Evolutionary conservation across 768 basidiomycete species (phyloP).

Genomic region (Cyathus striatus): DNA sequence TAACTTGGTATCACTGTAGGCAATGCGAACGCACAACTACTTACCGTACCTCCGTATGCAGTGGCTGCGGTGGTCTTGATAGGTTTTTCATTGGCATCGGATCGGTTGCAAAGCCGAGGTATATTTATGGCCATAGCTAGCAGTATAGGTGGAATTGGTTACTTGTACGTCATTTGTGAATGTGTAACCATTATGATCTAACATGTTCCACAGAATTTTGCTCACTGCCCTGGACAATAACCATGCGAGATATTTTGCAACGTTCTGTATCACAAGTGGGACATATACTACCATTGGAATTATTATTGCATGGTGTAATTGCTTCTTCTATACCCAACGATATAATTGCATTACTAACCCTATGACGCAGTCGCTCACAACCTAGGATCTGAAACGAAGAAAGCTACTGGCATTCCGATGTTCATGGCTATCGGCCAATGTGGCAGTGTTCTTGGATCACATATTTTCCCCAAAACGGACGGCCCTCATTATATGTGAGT

Average conservation of each 20-base stretch:
- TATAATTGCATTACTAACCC: not conserved
- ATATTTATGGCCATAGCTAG: conserved; percentile 40
- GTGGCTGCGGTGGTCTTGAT: conserved; percentile 63
- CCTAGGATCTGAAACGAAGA: conserved; percentile 73
- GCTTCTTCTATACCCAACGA: not conserved
- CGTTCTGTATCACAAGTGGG: conserved; percentile 71
- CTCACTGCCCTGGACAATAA: conserved; percentile 46
- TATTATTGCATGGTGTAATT: conserved; percentile 70
- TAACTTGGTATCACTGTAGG: conserved; percentile 29
- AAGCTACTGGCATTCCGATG: conserved; percentile 69
- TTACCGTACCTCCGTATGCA: conserved; percentile 81
- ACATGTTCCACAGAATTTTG: conserved; percentile 37
- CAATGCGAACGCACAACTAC: conserved; percentile 60
- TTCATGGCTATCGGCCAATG: conserved; percentile 81
- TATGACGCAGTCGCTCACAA: conserved; percentile 56
- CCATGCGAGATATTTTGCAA: conserved; percentile 72
- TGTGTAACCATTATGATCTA: not conserved
- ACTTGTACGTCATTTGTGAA: conserved; percentile 39
- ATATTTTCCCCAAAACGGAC: conserved; percentile 61
- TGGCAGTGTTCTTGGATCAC: conserved; percentile 72
- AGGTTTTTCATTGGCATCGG: conserved; percentile 54
- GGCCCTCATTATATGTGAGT: conserved; percentile 63
- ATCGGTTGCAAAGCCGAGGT: conserved; percentile 59
- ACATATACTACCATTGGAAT: conserved; percentile 75
- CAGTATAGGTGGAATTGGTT: conserved; percentile 51